Percentiles rank a stretch among this genome's conserved stretches.
These are phyloP conservation scores for Pseudogymnoascus sp. DNA, from an alignment of 2,329 filamentous ascomycete species.

Conservation along the genomic window DNA sequence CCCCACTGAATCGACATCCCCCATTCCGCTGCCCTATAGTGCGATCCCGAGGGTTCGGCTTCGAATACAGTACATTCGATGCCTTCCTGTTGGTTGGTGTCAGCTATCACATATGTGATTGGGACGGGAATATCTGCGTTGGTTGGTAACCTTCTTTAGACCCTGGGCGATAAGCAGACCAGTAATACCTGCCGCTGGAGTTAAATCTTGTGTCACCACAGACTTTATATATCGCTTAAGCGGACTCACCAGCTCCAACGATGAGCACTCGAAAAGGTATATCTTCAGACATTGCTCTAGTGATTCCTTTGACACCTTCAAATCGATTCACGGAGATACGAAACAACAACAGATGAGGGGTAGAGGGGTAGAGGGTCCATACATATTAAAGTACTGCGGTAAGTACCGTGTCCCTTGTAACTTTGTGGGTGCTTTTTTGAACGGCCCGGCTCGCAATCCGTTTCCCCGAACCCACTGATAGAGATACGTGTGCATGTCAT, in stretches of 20 bases:
- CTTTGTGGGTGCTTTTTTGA: neutral
- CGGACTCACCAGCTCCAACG: slow-evolving; percentile 15
- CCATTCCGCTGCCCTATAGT: slow-evolving; percentile 12
- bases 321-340: neutral
- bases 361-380: neutral
- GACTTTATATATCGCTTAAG: neutral
- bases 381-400: neutral
- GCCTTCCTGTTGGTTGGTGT: neutral
- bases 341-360: neutral
- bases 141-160: slow-evolving; percentile 29
- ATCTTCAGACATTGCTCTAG: slow-evolving; percentile 9
- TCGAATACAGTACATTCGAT: slow-evolving; percentile 13
- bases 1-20: slow-evolving; percentile 12
- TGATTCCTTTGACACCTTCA: neutral
- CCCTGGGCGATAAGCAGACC: slow-evolving; percentile 35
- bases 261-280: slow-evolving; percentile 16
- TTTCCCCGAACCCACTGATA: neutral
- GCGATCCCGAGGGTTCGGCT: neutral
- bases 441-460: neutral
- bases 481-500: neutral
- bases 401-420: neutral
- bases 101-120: neutral
- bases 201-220: neutral
- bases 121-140: neutral
- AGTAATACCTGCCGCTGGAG: slow-evolving; percentile 28